These are phyloP conservation scores for Phytophthora brassicae DNA, from an alignment of 352 stramenopile species.

Conservation along the genomic window DNA sequence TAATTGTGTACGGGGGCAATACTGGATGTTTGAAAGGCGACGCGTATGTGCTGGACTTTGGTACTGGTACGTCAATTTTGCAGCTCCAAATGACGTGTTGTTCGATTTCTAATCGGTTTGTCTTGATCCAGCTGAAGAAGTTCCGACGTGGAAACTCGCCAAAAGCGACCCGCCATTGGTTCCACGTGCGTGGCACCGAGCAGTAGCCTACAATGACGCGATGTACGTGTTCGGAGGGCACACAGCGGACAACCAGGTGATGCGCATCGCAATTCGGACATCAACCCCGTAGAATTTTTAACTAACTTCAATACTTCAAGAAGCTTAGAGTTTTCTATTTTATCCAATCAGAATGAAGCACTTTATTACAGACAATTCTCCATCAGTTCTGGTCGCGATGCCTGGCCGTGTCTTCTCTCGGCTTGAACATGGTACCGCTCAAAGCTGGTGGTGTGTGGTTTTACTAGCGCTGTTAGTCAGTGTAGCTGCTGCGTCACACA, in stretches of 20 bases:
- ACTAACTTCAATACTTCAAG: not conserved
- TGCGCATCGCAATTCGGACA: slow-evolving; percentile 18
- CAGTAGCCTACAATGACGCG: slow-evolving; percentile 36
- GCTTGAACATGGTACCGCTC: not conserved
- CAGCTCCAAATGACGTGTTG: not conserved
- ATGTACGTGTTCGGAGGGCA: slow-evolving; percentile 65
- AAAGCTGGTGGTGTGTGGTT: not conserved
- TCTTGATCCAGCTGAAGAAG: slow-evolving; percentile 24
- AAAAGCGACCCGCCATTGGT: slow-evolving; percentile 42
- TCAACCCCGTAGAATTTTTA: not conserved
- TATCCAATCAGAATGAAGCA: slow-evolving; percentile 12
- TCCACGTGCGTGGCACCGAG: slow-evolving; percentile 57
- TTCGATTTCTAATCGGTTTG: not conserved
- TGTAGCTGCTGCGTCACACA: not conserved
- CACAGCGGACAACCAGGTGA: slow-evolving; percentile 51
- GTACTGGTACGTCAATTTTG: slow-evolving; percentile 24
- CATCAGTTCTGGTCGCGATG: slow-evolving; percentile 7
- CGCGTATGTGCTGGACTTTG: slow-evolving; percentile 50
- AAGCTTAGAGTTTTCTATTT: not conserved
- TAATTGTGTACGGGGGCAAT: slow-evolving; percentile 61
- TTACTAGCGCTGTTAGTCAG: slow-evolving; percentile 5
- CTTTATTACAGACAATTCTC: slow-evolving; percentile 3
- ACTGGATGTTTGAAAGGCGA: slow-evolving; percentile 64
- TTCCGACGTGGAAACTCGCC: slow-evolving; percentile 51
- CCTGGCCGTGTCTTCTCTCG: not conserved